Evolutionary conservation across 2,329 filamentous ascomycete genomes (phyloP), one percentile per base, ranked within the genome.

Genomic region (Penicillium janthinellum): DNA sequence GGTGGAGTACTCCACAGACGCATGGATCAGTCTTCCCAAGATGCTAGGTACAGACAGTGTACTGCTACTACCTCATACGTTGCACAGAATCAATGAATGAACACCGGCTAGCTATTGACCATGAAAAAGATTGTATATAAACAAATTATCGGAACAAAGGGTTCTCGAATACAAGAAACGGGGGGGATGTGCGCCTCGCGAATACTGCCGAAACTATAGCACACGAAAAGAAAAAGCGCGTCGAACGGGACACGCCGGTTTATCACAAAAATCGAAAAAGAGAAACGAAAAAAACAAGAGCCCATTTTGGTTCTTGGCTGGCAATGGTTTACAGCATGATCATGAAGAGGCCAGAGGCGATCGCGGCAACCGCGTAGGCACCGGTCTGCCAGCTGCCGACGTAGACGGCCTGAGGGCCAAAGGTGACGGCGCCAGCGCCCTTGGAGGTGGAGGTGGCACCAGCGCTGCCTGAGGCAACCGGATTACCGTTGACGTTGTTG

Each of bases 291-390:
- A 42, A 53, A 60, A 45, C 17, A 17, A 45, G 53, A 35, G 28
- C 28, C 47, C 47, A 35, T 49, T 49, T 34, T 50, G 31, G 28
- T 45, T 17, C 35, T 25, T 25, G 12, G 34, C 4, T 28, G 35
- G 45, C 52, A 38, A 54, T 44, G 31, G 48, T 58, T 71, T 81
- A 82, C 71, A 82, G 71, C 66, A 81, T 64, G 63, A 82, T 73
- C 79, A 82, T 81, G 58, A 77, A 78, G 54, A 72, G 72, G 61
- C 79, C 80, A 56, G 78, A 76, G 44, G 78, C 65, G 45, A 79
- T 58, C 42, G 79, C 79, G 54, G 74, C 73, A 48, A 78, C 64
- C n/a, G 79, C 56, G 67, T 81, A 82, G 14, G 73, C 76, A 56
- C 74, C 78, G 50, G 81, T 62, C 59, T 79, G 75, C 69, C 78